Evolutionary conservation across 495 filamentous ascomycete species (phyloP), one percentile per base, ranked within the genome.

Genomic region (Penicillium riverlandense): DNA sequence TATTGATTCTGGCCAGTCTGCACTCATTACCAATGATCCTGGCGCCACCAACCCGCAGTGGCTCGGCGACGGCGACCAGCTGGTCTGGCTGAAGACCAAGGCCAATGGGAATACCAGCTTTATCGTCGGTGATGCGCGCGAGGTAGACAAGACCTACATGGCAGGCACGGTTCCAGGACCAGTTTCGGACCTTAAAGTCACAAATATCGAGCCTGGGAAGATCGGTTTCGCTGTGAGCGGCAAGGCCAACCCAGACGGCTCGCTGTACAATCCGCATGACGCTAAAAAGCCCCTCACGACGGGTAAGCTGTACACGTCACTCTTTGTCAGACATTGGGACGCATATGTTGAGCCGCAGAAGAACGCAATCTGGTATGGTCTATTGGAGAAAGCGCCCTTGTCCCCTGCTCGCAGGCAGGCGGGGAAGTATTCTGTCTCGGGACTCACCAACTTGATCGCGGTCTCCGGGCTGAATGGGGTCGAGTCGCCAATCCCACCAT

Each of bases 171-270:
- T 96, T 46, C 70, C 80, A 29, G 87, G 77, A 4, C 71, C 79
- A 0, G 72, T 91, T 4, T 82, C 74, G n/a, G 85, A 90, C 53
- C 61, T 96, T 36, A 95, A 90, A 50, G 59, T 84, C 30, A 80
- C 75, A 29, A 55, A 67, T 12, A 63, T 90, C 13, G 68, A 78
- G 6, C 65, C 79, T 2, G 77, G 75, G n/a, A 76, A 72, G 37
- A 67, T 87, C 50, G 88, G 83, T 11, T 73, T 96, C 31, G 83
- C 83, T 22, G 70, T 87, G 14, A 79, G 82, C 7, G 80, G 71
- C 14, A 76, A 75, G 55, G 71, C 78, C 6, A 73, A 67, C 22
- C 65, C 71, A 8, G 71, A 83, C 52, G 80, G 79, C 8, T 66
- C 67, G 27, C 60, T 83, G 12, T 76, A 67, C 48, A 80, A 82